Conservation (phyloP, 768 basidiomycete genomes). For the Hygrophoropsis aurantiaca region DNA sequence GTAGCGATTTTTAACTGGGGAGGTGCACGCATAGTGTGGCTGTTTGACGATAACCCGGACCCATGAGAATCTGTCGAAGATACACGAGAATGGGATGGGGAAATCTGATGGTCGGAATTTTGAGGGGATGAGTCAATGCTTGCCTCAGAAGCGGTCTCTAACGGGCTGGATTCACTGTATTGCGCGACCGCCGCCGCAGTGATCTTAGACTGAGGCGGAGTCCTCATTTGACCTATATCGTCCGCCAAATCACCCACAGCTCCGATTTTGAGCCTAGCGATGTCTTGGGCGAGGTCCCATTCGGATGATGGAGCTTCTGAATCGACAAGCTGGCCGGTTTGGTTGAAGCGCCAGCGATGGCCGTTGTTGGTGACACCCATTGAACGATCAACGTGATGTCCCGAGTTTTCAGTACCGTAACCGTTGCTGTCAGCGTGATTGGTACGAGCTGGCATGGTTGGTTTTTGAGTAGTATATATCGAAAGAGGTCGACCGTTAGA, state of each 20-base stretch:
- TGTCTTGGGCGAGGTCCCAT: slow-evolving; percentile 75
- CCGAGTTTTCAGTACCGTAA: slow-evolving; percentile 17
- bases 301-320: slow-evolving; percentile 48
- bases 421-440: slow-evolving; percentile 23
- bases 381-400: slow-evolving; percentile 39
- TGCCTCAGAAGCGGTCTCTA: slow-evolving; percentile 70
- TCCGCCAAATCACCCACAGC: slow-evolving; percentile 52
- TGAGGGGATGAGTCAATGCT: slow-evolving; percentile 76
- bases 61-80: slow-evolving; percentile 72
- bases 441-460: slow-evolving; percentile 49
- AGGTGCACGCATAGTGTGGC: slow-evolving; percentile 56
- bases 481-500: slow-evolving; percentile 29
- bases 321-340: slow-evolving; percentile 61
- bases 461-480: slow-evolving; percentile 38
- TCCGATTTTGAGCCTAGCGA: slow-evolving; percentile 69
- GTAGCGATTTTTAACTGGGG: slow-evolving; percentile 54
- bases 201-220: slow-evolving; percentile 67
- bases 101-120: slow-evolving; percentile 63
- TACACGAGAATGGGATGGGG: slow-evolving; percentile 73
- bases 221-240: slow-evolving; percentile 55
- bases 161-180: slow-evolving; percentile 64
- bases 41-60: slow-evolving; percentile 49
- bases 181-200: slow-evolving; percentile 51
- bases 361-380: slow-evolving; percentile 34
- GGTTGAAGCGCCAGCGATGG: slow-evolving; percentile 65